phyloP scores from a whole-genome alignment of 495 filamentous ascomycete genomes.

The Saxophila tyrrhenica region DNA sequence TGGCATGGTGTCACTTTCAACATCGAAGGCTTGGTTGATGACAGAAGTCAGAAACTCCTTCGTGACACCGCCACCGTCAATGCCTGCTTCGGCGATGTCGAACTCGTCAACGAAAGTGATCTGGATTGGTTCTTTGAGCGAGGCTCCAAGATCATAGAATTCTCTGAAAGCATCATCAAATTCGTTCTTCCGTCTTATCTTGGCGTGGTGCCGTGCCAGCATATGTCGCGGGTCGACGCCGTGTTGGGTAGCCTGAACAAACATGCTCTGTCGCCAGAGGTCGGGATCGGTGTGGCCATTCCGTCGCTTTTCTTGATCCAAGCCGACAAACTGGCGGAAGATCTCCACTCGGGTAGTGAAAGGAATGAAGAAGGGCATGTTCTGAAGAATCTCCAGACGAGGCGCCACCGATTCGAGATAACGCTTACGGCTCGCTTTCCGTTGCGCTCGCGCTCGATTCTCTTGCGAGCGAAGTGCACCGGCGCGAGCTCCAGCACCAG shows the following conservation, averaged over 20 bases:
- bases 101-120: slow-evolving; percentile 95
- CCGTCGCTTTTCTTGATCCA: slow-evolving; percentile 65
- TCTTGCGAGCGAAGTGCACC: slow-evolving; percentile 11
- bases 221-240: slow-evolving; percentile 34
- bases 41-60: slow-evolving; percentile 95
- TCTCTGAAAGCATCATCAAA: slow-evolving; percentile 80
- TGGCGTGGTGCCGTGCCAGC: slow-evolving; percentile 63
- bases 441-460: slow-evolving; percentile 41
- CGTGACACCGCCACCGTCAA: slow-evolving; percentile 93
- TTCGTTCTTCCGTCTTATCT: slow-evolving; percentile 65
- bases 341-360: slow-evolving; percentile 87
- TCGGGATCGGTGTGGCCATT: slow-evolving; percentile 70
- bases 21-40: slow-evolving; percentile 73
- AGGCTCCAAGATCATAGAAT: slow-evolving; percentile 71
- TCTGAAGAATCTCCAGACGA: slow-evolving; percentile 76
- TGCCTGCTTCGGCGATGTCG: slow-evolving; percentile 75
- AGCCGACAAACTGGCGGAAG: slow-evolving; percentile 78
- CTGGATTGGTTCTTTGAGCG: slow-evolving; percentile 91
- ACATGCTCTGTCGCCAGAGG: slow-evolving; percentile 57
- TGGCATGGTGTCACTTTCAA: slow-evolving; percentile 32
- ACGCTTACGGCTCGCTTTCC: slow-evolving; percentile 51
- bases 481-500: not conserved
- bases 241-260: slow-evolving; percentile 8
- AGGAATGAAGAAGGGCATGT: slow-evolving; percentile 96
- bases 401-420: slow-evolving; percentile 68